A percentile compares a stretch with the other conserved stretches of the same genome.
These are phyloP conservation scores for Tricholoma saponaceum DNA, from an alignment of 768 basidiomycete genomes.

Conservation along the genomic window DNA sequence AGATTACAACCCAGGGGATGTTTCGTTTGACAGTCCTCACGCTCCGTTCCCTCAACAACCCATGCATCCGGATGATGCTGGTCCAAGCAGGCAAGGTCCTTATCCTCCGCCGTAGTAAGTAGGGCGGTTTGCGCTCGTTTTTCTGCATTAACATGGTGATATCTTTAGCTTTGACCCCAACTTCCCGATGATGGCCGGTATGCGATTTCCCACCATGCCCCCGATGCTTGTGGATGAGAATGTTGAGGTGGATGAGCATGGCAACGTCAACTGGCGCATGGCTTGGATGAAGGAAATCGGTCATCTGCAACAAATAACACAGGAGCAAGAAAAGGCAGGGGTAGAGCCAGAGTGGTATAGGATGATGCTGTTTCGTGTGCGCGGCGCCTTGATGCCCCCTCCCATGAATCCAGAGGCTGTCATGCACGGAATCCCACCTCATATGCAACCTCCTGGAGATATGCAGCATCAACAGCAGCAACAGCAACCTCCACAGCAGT, in stretches of 20 bases:
- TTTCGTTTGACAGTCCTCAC: slow-evolving; percentile 51
- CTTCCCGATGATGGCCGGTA: slow-evolving; percentile 63
- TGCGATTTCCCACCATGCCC: slow-evolving; percentile 58
- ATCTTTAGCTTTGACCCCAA: slow-evolving; percentile 65
- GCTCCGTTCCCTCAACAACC: slow-evolving; percentile 53
- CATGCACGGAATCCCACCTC: slow-evolving; percentile 41
- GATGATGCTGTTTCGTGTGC: slow-evolving; percentile 80
- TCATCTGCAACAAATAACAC: slow-evolving; percentile 70
- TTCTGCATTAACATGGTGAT: slow-evolving; percentile 10
- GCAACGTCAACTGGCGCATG: slow-evolving; percentile 74
- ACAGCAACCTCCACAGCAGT: slow-evolving; percentile 26
- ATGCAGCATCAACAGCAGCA: slow-evolving; percentile 32
- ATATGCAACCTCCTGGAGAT: slow-evolving; percentile 37
- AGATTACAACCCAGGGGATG: slow-evolving; percentile 55
- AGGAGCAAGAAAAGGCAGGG: slow-evolving; percentile 78
- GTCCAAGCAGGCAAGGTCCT: slow-evolving; percentile 51
- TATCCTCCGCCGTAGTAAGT: slow-evolving; percentile 64
- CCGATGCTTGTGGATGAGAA: slow-evolving; percentile 62
- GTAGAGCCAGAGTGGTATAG: slow-evolving; percentile 82
- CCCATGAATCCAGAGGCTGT: slow-evolving; percentile 47
- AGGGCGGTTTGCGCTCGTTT: neutral
- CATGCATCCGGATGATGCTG: slow-evolving; percentile 58
- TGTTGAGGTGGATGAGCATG: slow-evolving; percentile 72
- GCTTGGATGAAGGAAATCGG: slow-evolving; percentile 81
- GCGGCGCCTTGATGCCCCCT: slow-evolving; percentile 63